Conservation (phyloP, 139 green algal species). For the Closterium sp. region DNA sequence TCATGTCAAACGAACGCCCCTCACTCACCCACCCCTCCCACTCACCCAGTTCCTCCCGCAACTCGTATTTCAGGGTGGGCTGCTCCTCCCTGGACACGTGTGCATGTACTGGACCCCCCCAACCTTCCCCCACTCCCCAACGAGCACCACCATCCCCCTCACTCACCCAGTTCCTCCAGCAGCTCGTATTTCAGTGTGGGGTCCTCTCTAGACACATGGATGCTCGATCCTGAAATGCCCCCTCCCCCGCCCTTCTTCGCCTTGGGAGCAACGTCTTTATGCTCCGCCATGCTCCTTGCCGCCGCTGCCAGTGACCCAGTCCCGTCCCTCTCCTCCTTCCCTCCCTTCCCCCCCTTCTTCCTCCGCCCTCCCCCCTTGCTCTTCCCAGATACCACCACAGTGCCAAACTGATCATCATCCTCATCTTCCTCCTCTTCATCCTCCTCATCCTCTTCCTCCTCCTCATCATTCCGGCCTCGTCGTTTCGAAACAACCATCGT, state of each 20-base stretch:
- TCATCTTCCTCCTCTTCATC: not conserved
- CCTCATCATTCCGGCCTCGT: not conserved
- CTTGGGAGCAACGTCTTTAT: not conserved
- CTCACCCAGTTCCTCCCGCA: too few species aligned
- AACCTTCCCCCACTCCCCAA: not conserved
- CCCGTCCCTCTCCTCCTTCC: not conserved
- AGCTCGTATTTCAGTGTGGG: not conserved
- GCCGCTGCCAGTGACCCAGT: not conserved
- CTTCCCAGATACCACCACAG: not conserved
- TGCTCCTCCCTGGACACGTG: not conserved
- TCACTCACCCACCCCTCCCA: too few species aligned
- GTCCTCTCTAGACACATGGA: not conserved
- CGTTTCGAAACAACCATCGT: not conserved
- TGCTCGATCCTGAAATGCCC: not conserved
- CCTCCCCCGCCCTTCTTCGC: not conserved
- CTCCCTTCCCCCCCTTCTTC: not conserved
- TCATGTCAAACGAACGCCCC: too few species aligned
- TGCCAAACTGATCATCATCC: not conserved
- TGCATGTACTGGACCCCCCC: not conserved
- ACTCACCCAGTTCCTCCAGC: not conserved
- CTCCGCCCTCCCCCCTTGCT: not conserved
- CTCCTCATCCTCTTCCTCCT: not conserved
- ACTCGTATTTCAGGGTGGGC: constrained; percentile 10
- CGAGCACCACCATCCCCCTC: not conserved
- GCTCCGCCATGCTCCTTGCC: not conserved